These are phyloP conservation scores for Zygosaccharomyces lentus DNA, from an alignment of 805 yeast genomes.

Conservation along the genomic window DNA sequence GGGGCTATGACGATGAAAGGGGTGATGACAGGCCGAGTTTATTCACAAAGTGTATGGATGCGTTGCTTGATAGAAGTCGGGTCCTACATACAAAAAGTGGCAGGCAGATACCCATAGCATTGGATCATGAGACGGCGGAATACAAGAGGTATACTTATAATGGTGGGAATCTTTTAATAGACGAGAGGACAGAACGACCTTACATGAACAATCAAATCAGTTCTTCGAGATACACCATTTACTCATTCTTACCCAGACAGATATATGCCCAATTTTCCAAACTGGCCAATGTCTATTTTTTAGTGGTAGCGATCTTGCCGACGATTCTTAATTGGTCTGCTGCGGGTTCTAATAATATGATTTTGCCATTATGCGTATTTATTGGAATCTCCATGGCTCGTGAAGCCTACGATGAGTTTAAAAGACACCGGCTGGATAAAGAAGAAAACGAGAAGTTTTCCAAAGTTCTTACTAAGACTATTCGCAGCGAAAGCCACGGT, in stretches of 20 bases:
- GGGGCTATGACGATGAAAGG: constrained; percentile 7
- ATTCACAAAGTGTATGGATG: constrained; percentile 17
- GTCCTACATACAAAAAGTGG: constrained; percentile 61
- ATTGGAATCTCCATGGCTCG: constrained; percentile 84
- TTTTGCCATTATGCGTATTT: constrained; percentile 80
- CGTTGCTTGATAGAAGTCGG: constrained; percentile 43
- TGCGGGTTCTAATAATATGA: constrained; percentile 92
- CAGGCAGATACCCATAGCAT: constrained; percentile 64
- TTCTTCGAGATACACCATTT: constrained; percentile 78
- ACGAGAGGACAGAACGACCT: constrained; percentile 58
- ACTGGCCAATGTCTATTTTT: constrained; percentile 84
- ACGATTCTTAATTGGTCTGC: constrained; percentile 98
- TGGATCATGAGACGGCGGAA: constrained; percentile 36
- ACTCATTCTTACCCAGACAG: constrained; percentile 84
- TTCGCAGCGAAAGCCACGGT: not conserved
- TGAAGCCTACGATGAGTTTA: constrained; percentile 91
- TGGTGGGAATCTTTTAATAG: constrained; percentile 43
- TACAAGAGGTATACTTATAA: constrained; percentile 19
- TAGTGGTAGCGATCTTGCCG: constrained; percentile 86
- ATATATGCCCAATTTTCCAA: constrained; percentile 87
- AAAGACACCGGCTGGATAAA: constrained; percentile 79
- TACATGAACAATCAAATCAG: constrained; percentile 69
- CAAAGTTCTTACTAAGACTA: constrained; percentile 33
- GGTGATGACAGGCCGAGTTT: constrained; percentile 9
- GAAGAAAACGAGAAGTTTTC: constrained; percentile 67